Conservation (phyloP, 2,329 filamentous ascomycete species). For the Fusarium buxicola region DNA sequence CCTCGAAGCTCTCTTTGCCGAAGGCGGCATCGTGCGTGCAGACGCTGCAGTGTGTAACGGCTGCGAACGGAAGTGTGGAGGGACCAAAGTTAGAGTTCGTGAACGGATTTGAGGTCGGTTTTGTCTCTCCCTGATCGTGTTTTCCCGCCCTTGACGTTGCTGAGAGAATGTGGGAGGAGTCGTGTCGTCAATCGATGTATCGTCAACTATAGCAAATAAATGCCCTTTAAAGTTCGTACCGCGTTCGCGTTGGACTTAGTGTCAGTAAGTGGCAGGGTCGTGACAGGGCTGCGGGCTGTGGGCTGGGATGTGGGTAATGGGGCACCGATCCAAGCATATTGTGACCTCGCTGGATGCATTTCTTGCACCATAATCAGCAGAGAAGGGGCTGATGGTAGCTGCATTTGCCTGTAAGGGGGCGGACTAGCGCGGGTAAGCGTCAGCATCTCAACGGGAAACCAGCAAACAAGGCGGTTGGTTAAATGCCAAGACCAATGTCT, state of each 20-base stretch:
- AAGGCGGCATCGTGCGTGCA: conserved; percentile 51
- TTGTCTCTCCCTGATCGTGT: conserved; percentile 4
- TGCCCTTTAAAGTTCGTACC: conserved; percentile 47
- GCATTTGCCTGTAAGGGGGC: conserved; percentile 37
- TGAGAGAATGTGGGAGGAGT: conserved; percentile 28
- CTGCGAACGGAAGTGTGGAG: conserved; percentile 2
- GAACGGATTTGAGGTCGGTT: background rate
- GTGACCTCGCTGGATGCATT: conserved; percentile 29
- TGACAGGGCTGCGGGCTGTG: conserved; percentile 36
- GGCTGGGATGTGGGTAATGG: conserved; percentile 30
- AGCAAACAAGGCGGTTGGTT: conserved; percentile 23
- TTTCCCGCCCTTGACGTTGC: conserved; percentile 27
- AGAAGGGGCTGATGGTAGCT: conserved; percentile 27
- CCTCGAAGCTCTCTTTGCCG: conserved; percentile 53
- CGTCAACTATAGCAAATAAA: conserved; percentile 39
- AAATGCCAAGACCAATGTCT: conserved; percentile 17
- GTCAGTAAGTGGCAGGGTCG: conserved; percentile 46
- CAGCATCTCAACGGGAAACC: conserved; percentile 25
- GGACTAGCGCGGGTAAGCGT: conserved; percentile 19
- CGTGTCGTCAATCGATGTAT: conserved; percentile 42
- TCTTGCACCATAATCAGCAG: conserved; percentile 12
- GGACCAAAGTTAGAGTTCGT: conserved; percentile 2
- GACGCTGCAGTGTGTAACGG: conserved; percentile 17
- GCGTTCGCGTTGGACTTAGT: conserved; percentile 50
- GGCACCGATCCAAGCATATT: conserved; percentile 42